These are phyloP conservation scores for Coemansia sp. DNA, from an alignment of 192 early-diverging fungal genomes.

Conservation along the genomic window DNA sequence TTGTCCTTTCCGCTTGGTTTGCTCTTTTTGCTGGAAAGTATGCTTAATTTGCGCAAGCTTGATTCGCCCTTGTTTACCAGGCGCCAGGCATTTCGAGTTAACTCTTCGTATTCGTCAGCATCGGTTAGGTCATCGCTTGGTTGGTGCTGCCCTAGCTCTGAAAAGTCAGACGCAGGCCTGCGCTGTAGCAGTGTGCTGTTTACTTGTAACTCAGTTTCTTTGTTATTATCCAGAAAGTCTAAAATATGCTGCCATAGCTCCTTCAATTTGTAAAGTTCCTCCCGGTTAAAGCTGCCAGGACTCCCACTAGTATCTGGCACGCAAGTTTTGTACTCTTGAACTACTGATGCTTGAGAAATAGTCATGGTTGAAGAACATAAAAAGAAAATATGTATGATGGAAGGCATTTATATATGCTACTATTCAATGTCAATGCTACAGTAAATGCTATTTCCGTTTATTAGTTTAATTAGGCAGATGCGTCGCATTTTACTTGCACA, in stretches of 20 bases:
- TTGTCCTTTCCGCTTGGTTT: too few species aligned
- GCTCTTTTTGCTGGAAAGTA: not conserved
- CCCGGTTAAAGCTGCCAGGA: constrained; percentile 25
- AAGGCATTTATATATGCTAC: not conserved
- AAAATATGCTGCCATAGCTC: constrained; percentile 38
- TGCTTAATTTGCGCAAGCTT: constrained; percentile 14
- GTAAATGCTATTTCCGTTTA: too few species aligned
- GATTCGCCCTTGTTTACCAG: constrained; percentile 34
- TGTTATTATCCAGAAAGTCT: constrained; percentile 19
- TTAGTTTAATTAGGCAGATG: not conserved
- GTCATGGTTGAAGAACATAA: constrained; percentile 16
- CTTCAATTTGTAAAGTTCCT: constrained; percentile 30
- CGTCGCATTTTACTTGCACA: constrained; percentile 10
- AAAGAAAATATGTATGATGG: not conserved
- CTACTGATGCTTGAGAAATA: constrained; percentile 40
- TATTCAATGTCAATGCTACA: too few species aligned
- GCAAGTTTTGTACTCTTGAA: constrained; percentile 31
- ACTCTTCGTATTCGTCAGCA: constrained; percentile 10
- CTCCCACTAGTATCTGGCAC: constrained; percentile 11
- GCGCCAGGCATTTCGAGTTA: constrained; percentile 34
- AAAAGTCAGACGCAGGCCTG: not conserved
- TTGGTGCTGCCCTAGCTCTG: not conserved
- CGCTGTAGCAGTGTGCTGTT: constrained; percentile 25
- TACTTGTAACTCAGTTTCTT: constrained; percentile 25
- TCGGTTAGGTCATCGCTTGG: constrained; percentile 11